Percentiles rank a stretch among this genome's conserved stretches.
Conservation (phyloP, 306 rosid species). For the Prunus padus region DNA sequence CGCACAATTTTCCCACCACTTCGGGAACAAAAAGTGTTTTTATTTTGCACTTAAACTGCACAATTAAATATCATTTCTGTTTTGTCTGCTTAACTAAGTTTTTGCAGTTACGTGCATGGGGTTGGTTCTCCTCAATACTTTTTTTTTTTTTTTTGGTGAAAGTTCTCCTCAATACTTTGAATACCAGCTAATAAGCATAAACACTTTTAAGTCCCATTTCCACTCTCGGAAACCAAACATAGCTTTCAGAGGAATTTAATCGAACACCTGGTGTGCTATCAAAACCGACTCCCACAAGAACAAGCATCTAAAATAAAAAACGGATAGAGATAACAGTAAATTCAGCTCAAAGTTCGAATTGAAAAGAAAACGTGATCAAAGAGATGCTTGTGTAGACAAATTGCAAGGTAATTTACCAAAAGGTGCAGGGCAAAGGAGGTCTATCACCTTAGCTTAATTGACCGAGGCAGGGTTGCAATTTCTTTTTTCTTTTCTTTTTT, state of each 20-base stretch:
- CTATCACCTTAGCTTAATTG: too few relatives aligned
- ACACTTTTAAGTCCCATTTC: not conserved
- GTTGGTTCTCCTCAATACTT: not conserved
- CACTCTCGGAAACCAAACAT: not conserved
- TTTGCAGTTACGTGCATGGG: not conserved
- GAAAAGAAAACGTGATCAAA: not conserved
- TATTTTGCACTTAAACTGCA: not conserved
- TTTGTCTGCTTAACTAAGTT: not conserved
- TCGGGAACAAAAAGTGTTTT: not conserved
- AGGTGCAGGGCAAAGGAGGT: too few relatives aligned
- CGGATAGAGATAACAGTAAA: not conserved
- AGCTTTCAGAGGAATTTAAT: constrained; percentile 14
- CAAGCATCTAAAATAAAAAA: not conserved
- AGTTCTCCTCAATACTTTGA: not conserved
- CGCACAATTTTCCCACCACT: not conserved
- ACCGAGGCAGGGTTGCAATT: too few relatives aligned
- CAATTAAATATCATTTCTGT: not conserved
- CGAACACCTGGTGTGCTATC: constrained; percentile 23
- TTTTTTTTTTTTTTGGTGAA: too few relatives aligned
- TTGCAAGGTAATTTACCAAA: not conserved
- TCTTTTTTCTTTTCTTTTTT: too few relatives aligned
- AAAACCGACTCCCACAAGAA: not conserved
- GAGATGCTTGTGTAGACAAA: not conserved
- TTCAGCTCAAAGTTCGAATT: not conserved
- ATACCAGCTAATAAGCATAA: not conserved